Percentiles rank a stretch among this genome's conserved stretches.
Evolutionary conservation across 2,329 filamentous ascomycete species (phyloP).

Genomic region (Ceratocystis cacaofunesta): DNA sequence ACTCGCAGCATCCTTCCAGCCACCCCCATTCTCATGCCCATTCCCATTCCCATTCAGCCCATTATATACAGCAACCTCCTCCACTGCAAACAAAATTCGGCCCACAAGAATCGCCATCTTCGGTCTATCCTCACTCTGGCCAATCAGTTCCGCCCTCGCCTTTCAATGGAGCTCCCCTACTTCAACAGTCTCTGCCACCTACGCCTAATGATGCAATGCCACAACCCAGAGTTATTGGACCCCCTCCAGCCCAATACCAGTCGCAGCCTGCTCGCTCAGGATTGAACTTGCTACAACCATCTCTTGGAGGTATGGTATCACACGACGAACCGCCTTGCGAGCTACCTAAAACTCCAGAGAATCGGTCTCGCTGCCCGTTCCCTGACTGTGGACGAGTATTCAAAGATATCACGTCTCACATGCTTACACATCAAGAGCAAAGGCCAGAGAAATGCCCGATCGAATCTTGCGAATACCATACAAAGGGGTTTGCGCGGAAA

Average conservation of each 20-base stretch:
- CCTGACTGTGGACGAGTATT: slow-evolving; percentile 45
- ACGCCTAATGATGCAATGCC: neutral
- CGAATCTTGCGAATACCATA: slow-evolving; percentile 79
- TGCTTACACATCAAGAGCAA: slow-evolving; percentile 90
- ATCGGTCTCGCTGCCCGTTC: slow-evolving; percentile 38
- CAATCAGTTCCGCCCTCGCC: slow-evolving; percentile 8
- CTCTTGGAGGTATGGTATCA: neutral
- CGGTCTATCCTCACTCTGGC: neutral
- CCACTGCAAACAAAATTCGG: slow-evolving; percentile 9
- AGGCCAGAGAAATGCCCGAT: slow-evolving; percentile 95
- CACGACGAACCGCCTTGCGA: slow-evolving; percentile 7
- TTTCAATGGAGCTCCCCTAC: neutral
- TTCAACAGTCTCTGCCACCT: neutral
- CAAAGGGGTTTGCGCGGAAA: slow-evolving; percentile 87
- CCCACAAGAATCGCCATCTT: neutral
- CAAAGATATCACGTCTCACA: slow-evolving; percentile 65
- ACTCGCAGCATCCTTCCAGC: neutral
- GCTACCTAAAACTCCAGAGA: slow-evolving; percentile 25
- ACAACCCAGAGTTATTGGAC: neutral
- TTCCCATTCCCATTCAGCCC: neutral
- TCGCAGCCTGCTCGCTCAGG: slow-evolving; percentile 8
- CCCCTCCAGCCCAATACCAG: slow-evolving; percentile 3
- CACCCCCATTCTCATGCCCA: slow-evolving; percentile 4
- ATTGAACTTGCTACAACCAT: slow-evolving; percentile 10
- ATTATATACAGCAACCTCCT: slow-evolving; percentile 9